Evolutionary conservation across 2,329 filamentous ascomycete species (phyloP).

Genomic region (Penicillium sp.): DNA sequence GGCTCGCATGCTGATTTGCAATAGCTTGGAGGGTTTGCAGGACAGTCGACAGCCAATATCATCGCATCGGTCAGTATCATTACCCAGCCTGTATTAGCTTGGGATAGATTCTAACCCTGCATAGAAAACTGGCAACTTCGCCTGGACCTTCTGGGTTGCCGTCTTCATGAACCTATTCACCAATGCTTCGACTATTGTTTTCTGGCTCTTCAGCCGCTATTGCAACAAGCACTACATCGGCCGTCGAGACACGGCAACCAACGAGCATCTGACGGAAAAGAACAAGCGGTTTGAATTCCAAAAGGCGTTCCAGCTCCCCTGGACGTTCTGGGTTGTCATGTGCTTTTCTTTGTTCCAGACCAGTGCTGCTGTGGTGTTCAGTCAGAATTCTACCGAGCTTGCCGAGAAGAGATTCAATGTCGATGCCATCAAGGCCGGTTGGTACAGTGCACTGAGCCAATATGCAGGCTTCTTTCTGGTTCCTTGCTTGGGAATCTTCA

Average conservation of each 20-base stretch:
- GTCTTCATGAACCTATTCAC: slow-evolving; percentile 64
- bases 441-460: slow-evolving; percentile 52
- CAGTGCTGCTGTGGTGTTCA: slow-evolving; percentile 52
- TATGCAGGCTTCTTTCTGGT: slow-evolving; percentile 52
- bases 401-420: slow-evolving; percentile 58
- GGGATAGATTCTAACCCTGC: not conserved
- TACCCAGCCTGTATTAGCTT: not conserved
- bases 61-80: slow-evolving; percentile 44
- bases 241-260: slow-evolving; percentile 53
- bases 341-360: slow-evolving; percentile 58
- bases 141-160: slow-evolving; percentile 61
- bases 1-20: not conserved
- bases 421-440: slow-evolving; percentile 54
- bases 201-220: slow-evolving; percentile 55
- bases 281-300: slow-evolving; percentile 54
- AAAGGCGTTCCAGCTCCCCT: slow-evolving; percentile 56
- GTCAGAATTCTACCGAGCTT: slow-evolving; percentile 58
- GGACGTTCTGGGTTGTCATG: slow-evolving; percentile 57
- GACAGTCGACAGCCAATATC: slow-evolving; percentile 58
- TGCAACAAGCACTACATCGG: slow-evolving; percentile 47
- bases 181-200: slow-evolving; percentile 51
- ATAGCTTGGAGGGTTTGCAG: slow-evolving; percentile 55
- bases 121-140: slow-evolving; percentile 55
- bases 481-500: slow-evolving; percentile 52
- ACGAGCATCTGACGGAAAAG: slow-evolving; percentile 57